Percentiles rank a stretch among this genome's conserved stretches.
These are phyloP conservation scores for Clarkia xantiana DNA, from an alignment of 345 rosid genomes.

Conservation along the genomic window DNA sequence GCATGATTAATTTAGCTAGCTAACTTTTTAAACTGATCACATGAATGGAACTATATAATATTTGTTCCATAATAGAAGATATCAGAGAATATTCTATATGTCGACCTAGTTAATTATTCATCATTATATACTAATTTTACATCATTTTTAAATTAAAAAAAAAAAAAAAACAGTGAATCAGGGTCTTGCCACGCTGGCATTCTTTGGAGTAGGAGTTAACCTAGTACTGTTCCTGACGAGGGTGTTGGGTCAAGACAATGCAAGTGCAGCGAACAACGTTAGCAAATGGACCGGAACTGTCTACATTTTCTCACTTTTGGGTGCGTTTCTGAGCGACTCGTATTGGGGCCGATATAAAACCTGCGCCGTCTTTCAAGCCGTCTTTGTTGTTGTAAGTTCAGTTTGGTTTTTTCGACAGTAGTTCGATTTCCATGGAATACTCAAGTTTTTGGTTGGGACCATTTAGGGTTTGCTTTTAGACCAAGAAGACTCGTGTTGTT, in stretches of 20 bases:
- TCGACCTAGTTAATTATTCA: no score
- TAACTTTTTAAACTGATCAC: no score
- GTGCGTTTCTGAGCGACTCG: conserved; percentile 95
- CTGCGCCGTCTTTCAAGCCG: conserved; percentile 76
- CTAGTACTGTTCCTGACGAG: conserved; percentile 80
- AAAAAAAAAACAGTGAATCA: conserved; percentile 59
- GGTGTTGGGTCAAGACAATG: conserved; percentile 74
- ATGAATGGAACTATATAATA: no score
- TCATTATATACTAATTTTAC: no score
- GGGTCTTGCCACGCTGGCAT: conserved; percentile 87
- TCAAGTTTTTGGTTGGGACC: no score
- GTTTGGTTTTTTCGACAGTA: no score
- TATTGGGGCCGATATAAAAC: conserved; percentile 98
- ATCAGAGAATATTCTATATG: no score
- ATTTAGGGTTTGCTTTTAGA: no score
- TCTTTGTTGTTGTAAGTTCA: conserved; percentile 66
- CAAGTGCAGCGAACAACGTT: conserved; percentile 84
- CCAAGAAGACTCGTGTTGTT: no score
- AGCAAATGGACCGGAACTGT: conserved; percentile 99
- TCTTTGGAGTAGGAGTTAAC: conserved; percentile 91
- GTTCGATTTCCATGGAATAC: no score
- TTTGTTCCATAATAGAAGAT: no score
- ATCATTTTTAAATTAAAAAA: no score
- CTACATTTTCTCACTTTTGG: conserved; percentile 81
- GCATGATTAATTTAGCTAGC: not conserved